Conservation (phyloP, 2,329 filamentous ascomycete species). For the Thielaviopsis musarum region DNA sequence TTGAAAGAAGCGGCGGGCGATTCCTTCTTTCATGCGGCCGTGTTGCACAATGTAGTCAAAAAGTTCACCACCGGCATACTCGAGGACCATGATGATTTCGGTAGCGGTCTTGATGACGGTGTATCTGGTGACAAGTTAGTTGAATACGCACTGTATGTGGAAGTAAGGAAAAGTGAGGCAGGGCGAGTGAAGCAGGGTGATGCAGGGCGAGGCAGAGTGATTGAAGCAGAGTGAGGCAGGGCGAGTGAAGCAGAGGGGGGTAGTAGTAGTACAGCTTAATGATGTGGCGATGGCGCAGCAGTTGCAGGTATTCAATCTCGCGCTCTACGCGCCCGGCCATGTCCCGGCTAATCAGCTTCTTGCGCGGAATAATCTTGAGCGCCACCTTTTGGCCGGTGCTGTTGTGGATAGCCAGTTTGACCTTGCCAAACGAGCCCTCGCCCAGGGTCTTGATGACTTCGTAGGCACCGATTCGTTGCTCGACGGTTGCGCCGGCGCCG, state of each 20-base stretch:
- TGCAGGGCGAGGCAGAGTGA: background rate
- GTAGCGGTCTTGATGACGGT: conserved; percentile 89
- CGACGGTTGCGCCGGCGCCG: conserved; percentile 30
- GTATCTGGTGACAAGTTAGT: conserved; percentile 36
- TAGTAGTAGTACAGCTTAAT: conserved; percentile 74
- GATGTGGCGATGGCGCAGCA: conserved; percentile 91
- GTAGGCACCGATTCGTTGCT: conserved; percentile 83
- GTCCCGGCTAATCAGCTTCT: conserved; percentile 89
- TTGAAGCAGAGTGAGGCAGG: background rate
- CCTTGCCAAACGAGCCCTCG: conserved; percentile 95
- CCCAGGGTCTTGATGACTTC: conserved; percentile 78
- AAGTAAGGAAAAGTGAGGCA: background rate
- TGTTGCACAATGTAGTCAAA: conserved; percentile 97
- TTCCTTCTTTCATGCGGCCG: conserved; percentile 75
- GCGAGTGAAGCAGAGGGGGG: background rate
- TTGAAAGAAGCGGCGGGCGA: conserved; percentile 96
- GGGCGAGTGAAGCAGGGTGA: background rate
- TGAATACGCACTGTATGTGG: background rate
- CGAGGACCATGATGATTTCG: conserved; percentile 98
- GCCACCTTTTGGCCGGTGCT: conserved; percentile 90
- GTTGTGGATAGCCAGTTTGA: conserved; percentile 88
- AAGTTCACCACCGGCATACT: conserved; percentile 89
- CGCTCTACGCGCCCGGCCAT: conserved; percentile 96
- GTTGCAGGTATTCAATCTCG: conserved; percentile 94
- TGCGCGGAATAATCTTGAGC: conserved; percentile 91